A percentile compares a stretch with the other conserved stretches of the same genome.
These are phyloP conservation scores for Quercus wislizeni DNA, from an alignment of 306 rosid species.

Conservation along the genomic window DNA sequence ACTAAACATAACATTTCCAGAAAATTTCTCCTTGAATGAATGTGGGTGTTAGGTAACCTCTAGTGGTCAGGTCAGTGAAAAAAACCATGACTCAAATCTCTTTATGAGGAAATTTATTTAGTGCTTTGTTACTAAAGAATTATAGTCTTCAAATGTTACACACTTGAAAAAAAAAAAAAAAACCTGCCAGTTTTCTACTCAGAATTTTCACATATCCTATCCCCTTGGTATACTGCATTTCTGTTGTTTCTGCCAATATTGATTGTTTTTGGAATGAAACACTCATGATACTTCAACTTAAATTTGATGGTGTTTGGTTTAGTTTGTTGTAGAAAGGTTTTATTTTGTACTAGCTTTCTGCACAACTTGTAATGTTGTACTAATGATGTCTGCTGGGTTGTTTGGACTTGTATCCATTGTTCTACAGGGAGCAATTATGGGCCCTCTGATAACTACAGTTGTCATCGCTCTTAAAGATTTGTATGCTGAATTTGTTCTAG, in stretches of 20 bases:
- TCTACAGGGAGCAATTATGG: slow-evolving; percentile 94
- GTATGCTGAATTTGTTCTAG: slow-evolving; percentile 86
- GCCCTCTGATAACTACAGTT: slow-evolving; percentile 93
- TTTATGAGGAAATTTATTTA: neutral
- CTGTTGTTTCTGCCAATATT: neutral
- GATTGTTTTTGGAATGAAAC: neutral
- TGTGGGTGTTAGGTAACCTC: neutral
- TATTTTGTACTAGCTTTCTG: neutral
- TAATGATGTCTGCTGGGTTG: neutral
- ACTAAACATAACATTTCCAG: neutral
- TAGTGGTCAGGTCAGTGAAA: neutral
- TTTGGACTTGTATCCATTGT: neutral
- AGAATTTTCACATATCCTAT: no score
- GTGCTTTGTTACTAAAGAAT: neutral
- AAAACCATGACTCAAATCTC: neutral
- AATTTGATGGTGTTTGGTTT: neutral
- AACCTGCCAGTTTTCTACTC: no score
- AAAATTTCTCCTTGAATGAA: neutral
- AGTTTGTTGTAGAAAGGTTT: neutral
- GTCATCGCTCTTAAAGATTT: slow-evolving; percentile 89
- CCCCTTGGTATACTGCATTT: neutral
- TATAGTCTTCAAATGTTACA: no score
- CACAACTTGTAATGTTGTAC: neutral
- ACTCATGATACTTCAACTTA: neutral
- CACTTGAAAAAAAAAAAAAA: no score